Evolutionary conservation across 192 early-diverging fungal genomes (phyloP).

Genomic region (Anaeromyces robustus): DNA sequence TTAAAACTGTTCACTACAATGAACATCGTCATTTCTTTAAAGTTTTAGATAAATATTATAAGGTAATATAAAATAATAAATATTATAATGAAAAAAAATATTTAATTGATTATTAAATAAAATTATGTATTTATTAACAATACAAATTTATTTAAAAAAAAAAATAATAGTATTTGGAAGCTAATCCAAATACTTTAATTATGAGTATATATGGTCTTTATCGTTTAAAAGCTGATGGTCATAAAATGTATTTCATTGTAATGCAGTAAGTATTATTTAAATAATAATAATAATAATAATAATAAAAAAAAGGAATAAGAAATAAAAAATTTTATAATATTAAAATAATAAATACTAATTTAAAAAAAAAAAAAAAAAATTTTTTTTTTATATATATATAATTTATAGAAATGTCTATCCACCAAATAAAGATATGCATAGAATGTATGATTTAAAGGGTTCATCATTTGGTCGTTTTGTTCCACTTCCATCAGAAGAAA

Average conservation of each 20-base stretch:
- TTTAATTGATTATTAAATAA: too few relatives aligned
- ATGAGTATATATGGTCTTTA: background rate
- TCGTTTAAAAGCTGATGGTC: background rate
- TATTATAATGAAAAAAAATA: too few relatives aligned
- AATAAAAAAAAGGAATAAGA: too few relatives aligned
- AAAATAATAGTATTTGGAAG: background rate
- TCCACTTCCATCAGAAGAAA: slow-evolving; percentile 48
- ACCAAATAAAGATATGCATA: slow-evolving; percentile 90
- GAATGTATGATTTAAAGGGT: slow-evolving; percentile 90
- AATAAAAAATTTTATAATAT: too few relatives aligned
- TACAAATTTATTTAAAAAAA: too few relatives aligned
- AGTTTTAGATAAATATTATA: slow-evolving; percentile 75
- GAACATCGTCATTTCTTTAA: slow-evolving; percentile 89
- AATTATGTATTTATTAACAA: too few relatives aligned
- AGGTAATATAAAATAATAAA: slow-evolving; percentile 1
- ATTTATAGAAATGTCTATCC: slow-evolving; percentile 82
- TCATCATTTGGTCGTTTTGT: slow-evolving; percentile 74
- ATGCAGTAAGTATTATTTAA: background rate
- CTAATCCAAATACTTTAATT: background rate
- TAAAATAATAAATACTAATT: too few relatives aligned
- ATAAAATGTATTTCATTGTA: background rate
- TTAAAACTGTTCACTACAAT: slow-evolving; percentile 89
- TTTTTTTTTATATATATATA: background rate
- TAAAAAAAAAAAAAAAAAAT: slow-evolving; percentile 41
- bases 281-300: too few relatives aligned